Percentiles rank a stretch among this genome's conserved stretches.
These are phyloP conservation scores for Osmanthus fragrans DNA, from an alignment of 257 asterid genomes.

Conservation along the genomic window DNA sequence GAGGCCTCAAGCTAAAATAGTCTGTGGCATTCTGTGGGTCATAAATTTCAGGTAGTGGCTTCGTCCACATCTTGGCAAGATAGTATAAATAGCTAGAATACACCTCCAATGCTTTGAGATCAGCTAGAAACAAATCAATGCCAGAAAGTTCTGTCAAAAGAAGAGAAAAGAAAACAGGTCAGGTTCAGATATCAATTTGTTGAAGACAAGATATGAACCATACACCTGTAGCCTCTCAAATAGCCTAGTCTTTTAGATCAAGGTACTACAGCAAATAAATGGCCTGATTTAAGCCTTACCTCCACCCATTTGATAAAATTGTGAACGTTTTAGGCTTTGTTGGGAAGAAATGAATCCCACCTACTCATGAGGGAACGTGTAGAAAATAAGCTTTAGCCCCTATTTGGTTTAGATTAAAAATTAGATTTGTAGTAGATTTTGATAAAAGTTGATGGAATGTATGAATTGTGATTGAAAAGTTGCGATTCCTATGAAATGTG, in stretches of 20 bases:
- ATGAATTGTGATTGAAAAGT: too few relatives aligned
- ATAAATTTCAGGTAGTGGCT: conserved; percentile 87
- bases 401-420: too few relatives aligned
- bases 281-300: too few relatives aligned
- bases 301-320: too few relatives aligned
- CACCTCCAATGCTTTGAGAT: conserved; percentile 78
- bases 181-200: background rate
- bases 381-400: too few relatives aligned
- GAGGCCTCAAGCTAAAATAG: conserved; percentile 89
- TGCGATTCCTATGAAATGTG: too few relatives aligned
- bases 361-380: too few relatives aligned
- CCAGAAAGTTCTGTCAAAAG: conserved; percentile 74
- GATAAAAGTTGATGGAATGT: too few relatives aligned
- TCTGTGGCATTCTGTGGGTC: conserved; percentile 66
- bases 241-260: background rate
- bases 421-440: too few relatives aligned
- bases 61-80: conserved; percentile 75
- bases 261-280: background rate
- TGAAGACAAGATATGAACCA: background rate
- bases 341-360: too few relatives aligned
- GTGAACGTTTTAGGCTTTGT: too few relatives aligned
- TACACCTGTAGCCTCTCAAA: background rate
- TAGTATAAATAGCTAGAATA: conserved; percentile 64
- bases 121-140: conserved; percentile 76
- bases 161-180: conserved; percentile 18